A percentile compares a stretch with the other conserved stretches of the same genome.
These are phyloP conservation scores for Magnusiomyces ingens DNA, from an alignment of 1,139 yeast species.

Conservation along the genomic window DNA sequence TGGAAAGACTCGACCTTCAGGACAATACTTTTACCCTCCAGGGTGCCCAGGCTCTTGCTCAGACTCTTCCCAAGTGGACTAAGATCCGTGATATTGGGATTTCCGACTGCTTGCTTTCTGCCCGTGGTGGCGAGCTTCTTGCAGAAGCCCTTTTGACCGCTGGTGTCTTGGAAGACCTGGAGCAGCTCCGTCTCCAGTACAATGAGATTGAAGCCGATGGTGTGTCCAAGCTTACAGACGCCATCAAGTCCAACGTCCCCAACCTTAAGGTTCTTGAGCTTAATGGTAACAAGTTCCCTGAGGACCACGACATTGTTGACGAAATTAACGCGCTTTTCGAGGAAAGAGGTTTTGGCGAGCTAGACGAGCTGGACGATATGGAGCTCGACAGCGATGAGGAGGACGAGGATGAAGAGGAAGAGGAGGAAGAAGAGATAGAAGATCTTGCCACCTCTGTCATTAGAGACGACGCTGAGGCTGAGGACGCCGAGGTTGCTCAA, in stretches of 20 bases:
- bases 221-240: constrained; percentile 48
- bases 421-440: constrained; percentile 50
- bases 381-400: constrained; percentile 87
- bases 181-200: constrained; percentile 69
- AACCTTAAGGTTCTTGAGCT: constrained; percentile 63
- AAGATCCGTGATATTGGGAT: constrained; percentile 68
- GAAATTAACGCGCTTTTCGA: constrained; percentile 57
- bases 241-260: constrained; percentile 51
- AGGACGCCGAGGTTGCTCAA: constrained; percentile 32
- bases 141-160: constrained; percentile 36
- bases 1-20: constrained; percentile 77
- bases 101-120: constrained; percentile 81
- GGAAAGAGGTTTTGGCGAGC: constrained; percentile 67
- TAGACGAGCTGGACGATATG: constrained; percentile 89
- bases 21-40: constrained; percentile 87
- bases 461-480: constrained; percentile 33
- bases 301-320: constrained; percentile 57
- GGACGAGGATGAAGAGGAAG: constrained; percentile 66
- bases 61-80: constrained; percentile 49
- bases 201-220: constrained; percentile 75
- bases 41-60: constrained; percentile 73
- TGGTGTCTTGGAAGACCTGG: constrained; percentile 35
- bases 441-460: constrained; percentile 33
- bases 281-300: constrained; percentile 86
- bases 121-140: constrained; percentile 56